These are phyloP conservation scores for Trichosanthes cucumerina DNA, from an alignment of 306 rosid species.

Conservation along the genomic window DNA sequence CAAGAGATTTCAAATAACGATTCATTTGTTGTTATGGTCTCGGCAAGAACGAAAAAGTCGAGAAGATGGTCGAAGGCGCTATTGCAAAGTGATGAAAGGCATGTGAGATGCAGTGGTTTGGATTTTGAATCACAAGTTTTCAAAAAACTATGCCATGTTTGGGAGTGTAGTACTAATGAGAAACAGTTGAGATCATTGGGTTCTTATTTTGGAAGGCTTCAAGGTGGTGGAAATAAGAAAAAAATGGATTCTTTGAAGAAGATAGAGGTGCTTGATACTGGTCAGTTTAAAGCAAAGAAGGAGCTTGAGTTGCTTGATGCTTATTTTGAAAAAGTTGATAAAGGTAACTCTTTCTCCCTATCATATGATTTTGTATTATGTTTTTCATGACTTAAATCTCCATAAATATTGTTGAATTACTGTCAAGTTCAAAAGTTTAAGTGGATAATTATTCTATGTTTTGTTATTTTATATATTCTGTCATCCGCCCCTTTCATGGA, in stretches of 20 bases:
- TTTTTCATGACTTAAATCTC: background rate
- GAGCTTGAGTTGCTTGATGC: constrained; percentile 52
- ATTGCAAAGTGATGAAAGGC: background rate
- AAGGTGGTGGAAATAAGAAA: constrained; percentile 13
- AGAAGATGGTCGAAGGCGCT: background rate
- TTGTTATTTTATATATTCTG: background rate
- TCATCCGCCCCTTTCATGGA: background rate
- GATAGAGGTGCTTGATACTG: constrained; percentile 16
- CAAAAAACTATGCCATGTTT: background rate
- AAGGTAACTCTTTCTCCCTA: constrained; percentile 24
- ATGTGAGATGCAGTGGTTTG: background rate
- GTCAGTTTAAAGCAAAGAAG: constrained; percentile 23
- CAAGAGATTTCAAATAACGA: background rate
- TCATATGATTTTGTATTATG: background rate
- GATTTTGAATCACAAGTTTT: background rate
- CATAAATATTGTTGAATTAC: background rate
- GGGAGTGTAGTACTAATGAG: constrained; percentile 15
- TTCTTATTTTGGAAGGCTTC: constrained; percentile 57
- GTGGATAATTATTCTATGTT: background rate
- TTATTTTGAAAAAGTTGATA: constrained; percentile 51
- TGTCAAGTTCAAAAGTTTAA: background rate
- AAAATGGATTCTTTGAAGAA: constrained; percentile 24
- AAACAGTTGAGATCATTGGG: constrained; percentile 52
- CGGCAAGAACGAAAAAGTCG: background rate
- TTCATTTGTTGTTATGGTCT: background rate